Evolutionary conservation across 495 filamentous ascomycete genomes (phyloP), one percentile per base, ranked within the genome.

Genomic region (Aspergillus sclerotiicarbonarius): DNA sequence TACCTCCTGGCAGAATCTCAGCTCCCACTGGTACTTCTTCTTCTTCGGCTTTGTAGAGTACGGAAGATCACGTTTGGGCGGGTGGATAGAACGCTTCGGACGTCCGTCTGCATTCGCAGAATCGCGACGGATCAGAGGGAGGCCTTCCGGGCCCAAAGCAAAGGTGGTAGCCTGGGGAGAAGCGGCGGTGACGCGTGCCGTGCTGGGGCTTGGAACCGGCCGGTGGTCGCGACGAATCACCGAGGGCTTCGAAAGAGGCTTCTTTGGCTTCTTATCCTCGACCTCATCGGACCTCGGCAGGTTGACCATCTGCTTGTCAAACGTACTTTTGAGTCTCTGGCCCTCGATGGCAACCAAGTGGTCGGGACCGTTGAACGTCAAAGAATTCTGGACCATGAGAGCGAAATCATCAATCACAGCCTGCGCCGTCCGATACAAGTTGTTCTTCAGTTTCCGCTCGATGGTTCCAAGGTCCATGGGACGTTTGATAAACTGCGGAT

Each of bases 1-100:
- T 10, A 91, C 86, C 25, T 89, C 82, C 57, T 95, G 87, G 71
- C 91, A 94, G 77, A 97, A 98, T 30, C 86, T 89, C 31, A 98
- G 77, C 64, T 98, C 93, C 46, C 87, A 87, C 49, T 90, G 84
- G 54, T 87, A 85, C 80, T 96, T 96, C 85, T 96, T 96, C 79
- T 92, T 92, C 74, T 88, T 90, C 3, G 88, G 90, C 66, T 90
- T 90, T 53, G 88, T 84, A 12, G 84, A 84, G 65, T 96, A 97
- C 1, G 88, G 85, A 19, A 97, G 76, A 64, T 98, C 94, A 45
- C 91, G 90, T 56, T 92, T 90, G 0, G 94, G 90, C 12, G 91
- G 89, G 66, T 96, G 92, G 39, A 98, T 96, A 16, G 96, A 91
- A 6, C 94, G 88, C 77, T 97, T 97, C 31, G 91, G 90, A 39